Evolutionary conservation across 805 yeast species (phyloP).

Genomic region (Wickerhamiella dianesei): DNA sequence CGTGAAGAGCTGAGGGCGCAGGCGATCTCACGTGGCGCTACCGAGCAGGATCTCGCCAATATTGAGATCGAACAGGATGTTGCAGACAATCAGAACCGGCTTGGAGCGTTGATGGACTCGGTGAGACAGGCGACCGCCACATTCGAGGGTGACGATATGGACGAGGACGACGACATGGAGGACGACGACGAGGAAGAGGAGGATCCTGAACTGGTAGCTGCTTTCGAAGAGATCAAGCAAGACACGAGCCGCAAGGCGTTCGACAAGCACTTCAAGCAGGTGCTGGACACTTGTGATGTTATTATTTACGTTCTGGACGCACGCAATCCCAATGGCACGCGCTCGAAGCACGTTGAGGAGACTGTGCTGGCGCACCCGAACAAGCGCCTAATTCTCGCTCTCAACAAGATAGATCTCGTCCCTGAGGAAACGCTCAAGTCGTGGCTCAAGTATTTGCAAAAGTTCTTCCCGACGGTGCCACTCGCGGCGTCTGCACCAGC

Average conservation of each 20-base stretch:
- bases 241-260: constrained; percentile 53
- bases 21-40: constrained; percentile 28
- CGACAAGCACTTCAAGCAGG: constrained; percentile 86
- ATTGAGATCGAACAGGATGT: constrained; percentile 27
- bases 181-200: constrained; percentile 33
- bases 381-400: constrained; percentile 70
- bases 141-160: constrained; percentile 39
- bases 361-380: constrained; percentile 67
- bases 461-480: constrained; percentile 85
- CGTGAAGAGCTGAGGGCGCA: constrained; percentile 25
- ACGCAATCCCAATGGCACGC: constrained; percentile 89
- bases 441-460: constrained; percentile 70
- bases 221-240: constrained; percentile 29
- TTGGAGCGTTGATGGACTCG: constrained; percentile 77
- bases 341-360: constrained; percentile 84
- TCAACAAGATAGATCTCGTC: constrained; percentile 86
- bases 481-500: constrained; percentile 63
- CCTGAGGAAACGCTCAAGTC: constrained; percentile 72
- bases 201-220: constrained; percentile 31
- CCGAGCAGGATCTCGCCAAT: constrained; percentile 28
- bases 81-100: constrained; percentile 36
- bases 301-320: constrained; percentile 90
- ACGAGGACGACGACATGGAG: constrained; percentile 31
- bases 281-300: constrained; percentile 86
- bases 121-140: constrained; percentile 80